Percentiles rank a stretch among this genome's conserved stretches.
Conservation (phyloP, 768 basidiomycete species). For the Leucocoprinus leucothites region DNA sequence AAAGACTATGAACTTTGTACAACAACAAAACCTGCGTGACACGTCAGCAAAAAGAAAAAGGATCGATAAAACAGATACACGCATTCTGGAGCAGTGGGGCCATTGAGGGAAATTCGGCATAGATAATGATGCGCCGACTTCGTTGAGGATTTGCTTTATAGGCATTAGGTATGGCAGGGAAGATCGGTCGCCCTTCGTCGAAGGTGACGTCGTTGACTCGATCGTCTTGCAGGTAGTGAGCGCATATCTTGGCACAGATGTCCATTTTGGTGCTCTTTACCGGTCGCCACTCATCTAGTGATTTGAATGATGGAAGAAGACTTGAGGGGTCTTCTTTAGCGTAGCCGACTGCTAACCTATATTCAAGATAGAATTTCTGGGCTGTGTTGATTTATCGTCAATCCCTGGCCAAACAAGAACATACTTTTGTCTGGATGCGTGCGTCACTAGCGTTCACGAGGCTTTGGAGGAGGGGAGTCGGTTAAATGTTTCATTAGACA, state of each 20-base stretch:
- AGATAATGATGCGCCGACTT: constrained; percentile 11
- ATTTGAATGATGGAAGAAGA: constrained; percentile 6
- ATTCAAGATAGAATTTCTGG: constrained; percentile 19
- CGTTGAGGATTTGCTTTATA: not conserved
- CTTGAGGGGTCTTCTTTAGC: not conserved
- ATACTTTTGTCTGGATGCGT: not conserved
- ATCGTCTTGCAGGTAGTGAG: constrained; percentile 6
- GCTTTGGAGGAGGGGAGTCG: not conserved
- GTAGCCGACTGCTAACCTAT: constrained; percentile 10
- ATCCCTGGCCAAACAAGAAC: not conserved
- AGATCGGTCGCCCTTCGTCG: not conserved
- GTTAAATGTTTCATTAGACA: not conserved
- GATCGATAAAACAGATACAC: too few species aligned
- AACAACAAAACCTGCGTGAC: too few species aligned
- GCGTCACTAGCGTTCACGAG: not conserved
- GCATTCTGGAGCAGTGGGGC: constrained; percentile 16
- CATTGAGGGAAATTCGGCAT: constrained; percentile 18
- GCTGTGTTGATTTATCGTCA: too few species aligned
- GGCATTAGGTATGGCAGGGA: not conserved
- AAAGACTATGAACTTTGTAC: too few species aligned
- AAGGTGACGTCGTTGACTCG: not conserved
- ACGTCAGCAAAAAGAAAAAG: too few species aligned
- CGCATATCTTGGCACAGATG: not conserved
- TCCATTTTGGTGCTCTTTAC: constrained; percentile 19
- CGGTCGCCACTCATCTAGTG: constrained; percentile 14